Percentiles rank a stretch among this genome's conserved stretches.
Conservation (phyloP, 2,329 filamentous ascomycete species). For the Aspergillus costaricaensis region DNA sequence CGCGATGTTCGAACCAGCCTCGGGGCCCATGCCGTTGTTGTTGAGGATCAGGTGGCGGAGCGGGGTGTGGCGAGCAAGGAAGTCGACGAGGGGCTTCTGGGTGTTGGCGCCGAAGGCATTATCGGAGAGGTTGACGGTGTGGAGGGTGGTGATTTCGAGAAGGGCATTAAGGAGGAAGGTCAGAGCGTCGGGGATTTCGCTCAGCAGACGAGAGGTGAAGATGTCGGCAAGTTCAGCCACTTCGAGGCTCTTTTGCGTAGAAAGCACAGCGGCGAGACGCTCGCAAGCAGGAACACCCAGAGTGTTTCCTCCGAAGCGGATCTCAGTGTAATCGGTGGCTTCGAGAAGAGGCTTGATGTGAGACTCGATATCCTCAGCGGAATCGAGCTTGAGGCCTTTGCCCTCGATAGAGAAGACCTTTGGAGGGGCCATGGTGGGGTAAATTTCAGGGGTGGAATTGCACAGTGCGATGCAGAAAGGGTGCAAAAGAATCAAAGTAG, state of each 20-base stretch:
- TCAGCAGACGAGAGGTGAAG: slow-evolving; percentile 90
- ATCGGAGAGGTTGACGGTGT: slow-evolving; percentile 93
- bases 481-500: slow-evolving; percentile 4
- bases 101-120: slow-evolving; percentile 98
- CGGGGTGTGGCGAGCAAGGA: slow-evolving; percentile 83
- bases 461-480: slow-evolving; percentile 2
- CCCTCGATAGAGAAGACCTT: slow-evolving; percentile 83
- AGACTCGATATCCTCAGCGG: slow-evolving; percentile 79
- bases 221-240: slow-evolving; percentile 93
- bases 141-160: slow-evolving; percentile 79
- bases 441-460: slow-evolving; percentile 27
- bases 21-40: slow-evolving; percentile 95
- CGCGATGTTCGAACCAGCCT: slow-evolving; percentile 84
- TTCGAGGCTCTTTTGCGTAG: slow-evolving; percentile 78
- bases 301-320: slow-evolving; percentile 87
- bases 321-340: slow-evolving; percentile 72
- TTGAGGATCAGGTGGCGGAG: slow-evolving; percentile 94
- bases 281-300: slow-evolving; percentile 86
- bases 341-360: slow-evolving; percentile 75
- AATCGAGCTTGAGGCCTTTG: slow-evolving; percentile 89
- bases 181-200: slow-evolving; percentile 89
- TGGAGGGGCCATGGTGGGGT: slow-evolving; percentile 54
- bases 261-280: slow-evolving; percentile 77
- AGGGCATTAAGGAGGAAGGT: slow-evolving; percentile 82
- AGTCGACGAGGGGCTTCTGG: slow-evolving; percentile 86